These are phyloP conservation scores for Plasmodium yoelii DNA, from an alignment of 169 alveolate genomes.

Conservation along the genomic window DNA sequence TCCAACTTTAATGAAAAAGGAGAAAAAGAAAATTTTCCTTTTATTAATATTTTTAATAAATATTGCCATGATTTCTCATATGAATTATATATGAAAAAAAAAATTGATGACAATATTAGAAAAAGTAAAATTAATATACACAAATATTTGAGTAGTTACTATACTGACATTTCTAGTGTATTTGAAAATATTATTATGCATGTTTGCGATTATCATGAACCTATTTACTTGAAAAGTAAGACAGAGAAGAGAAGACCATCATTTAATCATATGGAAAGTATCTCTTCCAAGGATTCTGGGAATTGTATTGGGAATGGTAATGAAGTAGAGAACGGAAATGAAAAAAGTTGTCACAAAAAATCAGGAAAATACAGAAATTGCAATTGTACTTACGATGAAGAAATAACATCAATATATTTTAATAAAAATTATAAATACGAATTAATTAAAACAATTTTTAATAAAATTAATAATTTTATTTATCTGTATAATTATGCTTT, in stretches of 20 bases:
- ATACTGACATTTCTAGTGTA: conserved; percentile 26
- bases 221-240: conserved; percentile 29
- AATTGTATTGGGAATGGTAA: neutral
- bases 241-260: neutral
- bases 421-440: conserved; percentile 45
- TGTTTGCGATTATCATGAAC: conserved; percentile 64
- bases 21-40: conserved; percentile 33
- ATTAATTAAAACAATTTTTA: conserved; percentile 49
- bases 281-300: too few species aligned
- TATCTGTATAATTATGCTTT: conserved; percentile 71
- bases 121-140: conserved; percentile 64
- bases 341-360: neutral
- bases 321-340: neutral
- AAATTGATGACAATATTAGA: conserved; percentile 69
- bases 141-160: conserved; percentile 37
- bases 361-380: neutral
- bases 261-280: neutral
- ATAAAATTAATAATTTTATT: conserved; percentile 67
- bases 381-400: conserved; percentile 58
- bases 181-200: conserved; percentile 56
- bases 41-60: conserved; percentile 40
- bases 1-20: conserved; percentile 33
- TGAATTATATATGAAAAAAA: conserved; percentile 59
- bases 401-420: conserved; percentile 49
- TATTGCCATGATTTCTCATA: conserved; percentile 66